These are phyloP conservation scores for Komagataella kurtzmanii DNA, from an alignment of 805 yeast genomes.

Conservation along the genomic window DNA sequence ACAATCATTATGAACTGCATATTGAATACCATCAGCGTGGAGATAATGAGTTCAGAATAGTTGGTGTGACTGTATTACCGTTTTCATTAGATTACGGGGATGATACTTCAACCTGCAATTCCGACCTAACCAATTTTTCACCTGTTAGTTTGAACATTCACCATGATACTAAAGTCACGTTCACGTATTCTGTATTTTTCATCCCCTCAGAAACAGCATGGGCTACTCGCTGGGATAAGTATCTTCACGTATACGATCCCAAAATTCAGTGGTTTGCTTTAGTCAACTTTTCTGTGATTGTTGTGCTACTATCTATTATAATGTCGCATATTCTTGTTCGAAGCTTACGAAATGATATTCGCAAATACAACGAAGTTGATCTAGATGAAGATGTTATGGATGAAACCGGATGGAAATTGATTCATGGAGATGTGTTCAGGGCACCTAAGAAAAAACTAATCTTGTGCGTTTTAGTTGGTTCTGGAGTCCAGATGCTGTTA, in stretches of 20 bases:
- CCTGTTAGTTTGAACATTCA: constrained; percentile 38
- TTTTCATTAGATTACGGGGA: constrained; percentile 25
- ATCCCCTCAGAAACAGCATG: constrained; percentile 60
- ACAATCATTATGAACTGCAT: constrained; percentile 68
- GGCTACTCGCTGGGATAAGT: constrained; percentile 99
- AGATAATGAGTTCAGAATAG: constrained; percentile 65
- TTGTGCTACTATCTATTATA: constrained; percentile 58
- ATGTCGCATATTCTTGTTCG: constrained; percentile 69
- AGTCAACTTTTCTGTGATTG: constrained; percentile 74
- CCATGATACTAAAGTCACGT: constrained; percentile 45
- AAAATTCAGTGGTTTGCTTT: constrained; percentile 94
- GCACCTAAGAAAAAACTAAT: constrained; percentile 23
- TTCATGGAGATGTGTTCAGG: constrained; percentile 43
- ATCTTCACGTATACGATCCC: constrained; percentile 82
- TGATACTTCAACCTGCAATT: constrained; percentile 8
- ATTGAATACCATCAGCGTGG: constrained; percentile 76
- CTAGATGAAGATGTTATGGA: constrained; percentile 79
- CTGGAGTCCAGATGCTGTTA: constrained; percentile 73
- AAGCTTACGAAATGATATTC: constrained; percentile 75
- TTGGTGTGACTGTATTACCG: constrained; percentile 77
- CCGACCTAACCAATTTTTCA: constrained; percentile 11
- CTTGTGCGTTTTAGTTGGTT: constrained; percentile 72
- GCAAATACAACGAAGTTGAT: constrained; percentile 79
- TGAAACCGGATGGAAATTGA: constrained; percentile 94
- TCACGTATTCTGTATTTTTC: constrained; percentile 78